phyloP scores from a whole-genome alignment of 805 yeast species.

The Maudiozyma serrabonitensis region DNA sequence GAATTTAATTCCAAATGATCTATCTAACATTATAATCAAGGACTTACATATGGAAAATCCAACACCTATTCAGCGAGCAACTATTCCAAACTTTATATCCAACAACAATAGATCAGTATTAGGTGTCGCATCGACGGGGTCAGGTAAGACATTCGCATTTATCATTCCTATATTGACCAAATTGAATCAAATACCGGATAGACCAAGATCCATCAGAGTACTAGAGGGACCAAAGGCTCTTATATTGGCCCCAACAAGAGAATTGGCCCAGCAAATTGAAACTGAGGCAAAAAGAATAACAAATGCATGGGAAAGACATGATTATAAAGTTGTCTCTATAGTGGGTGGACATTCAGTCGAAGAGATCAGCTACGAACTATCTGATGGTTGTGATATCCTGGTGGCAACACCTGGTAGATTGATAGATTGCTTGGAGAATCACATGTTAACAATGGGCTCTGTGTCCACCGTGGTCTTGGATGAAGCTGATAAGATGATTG shows the following conservation, averaged over 20 bases:
- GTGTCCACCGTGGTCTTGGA: slow-evolving; percentile 71
- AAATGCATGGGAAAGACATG: slow-evolving; percentile 18
- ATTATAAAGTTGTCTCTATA: slow-evolving; percentile 42
- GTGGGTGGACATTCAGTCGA: slow-evolving; percentile 89
- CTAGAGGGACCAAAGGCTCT: slow-evolving; percentile 64
- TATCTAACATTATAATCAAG: slow-evolving; percentile 31
- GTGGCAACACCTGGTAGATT: slow-evolving; percentile 94
- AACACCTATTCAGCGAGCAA: slow-evolving; percentile 84
- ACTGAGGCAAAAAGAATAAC: slow-evolving; percentile 50
- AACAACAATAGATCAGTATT: slow-evolving; percentile 58
- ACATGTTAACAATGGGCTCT: slow-evolving; percentile 47
- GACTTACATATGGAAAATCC: slow-evolving; percentile 51
- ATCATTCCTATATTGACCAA: slow-evolving; percentile 60
- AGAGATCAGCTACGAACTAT: slow-evolving; percentile 51
- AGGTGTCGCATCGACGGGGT: slow-evolving; percentile 94
- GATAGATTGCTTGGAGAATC: slow-evolving; percentile 66
- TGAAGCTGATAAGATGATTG: slow-evolving; percentile 95
- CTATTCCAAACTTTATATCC: slow-evolving; percentile 54
- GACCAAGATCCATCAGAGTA: slow-evolving; percentile 36
- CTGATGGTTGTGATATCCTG: slow-evolving; percentile 60
- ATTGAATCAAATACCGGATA: slow-evolving; percentile 37
- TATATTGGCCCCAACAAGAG: slow-evolving; percentile 87
- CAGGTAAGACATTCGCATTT: slow-evolving; percentile 87
- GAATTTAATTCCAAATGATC: slow-evolving; percentile 32
- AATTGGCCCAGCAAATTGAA: slow-evolving; percentile 81